Evolutionary conservation across 331 rosid genomes (phyloP), one percentile per base, ranked within the genome.

Genomic region (Pyrus hybrid): DNA sequence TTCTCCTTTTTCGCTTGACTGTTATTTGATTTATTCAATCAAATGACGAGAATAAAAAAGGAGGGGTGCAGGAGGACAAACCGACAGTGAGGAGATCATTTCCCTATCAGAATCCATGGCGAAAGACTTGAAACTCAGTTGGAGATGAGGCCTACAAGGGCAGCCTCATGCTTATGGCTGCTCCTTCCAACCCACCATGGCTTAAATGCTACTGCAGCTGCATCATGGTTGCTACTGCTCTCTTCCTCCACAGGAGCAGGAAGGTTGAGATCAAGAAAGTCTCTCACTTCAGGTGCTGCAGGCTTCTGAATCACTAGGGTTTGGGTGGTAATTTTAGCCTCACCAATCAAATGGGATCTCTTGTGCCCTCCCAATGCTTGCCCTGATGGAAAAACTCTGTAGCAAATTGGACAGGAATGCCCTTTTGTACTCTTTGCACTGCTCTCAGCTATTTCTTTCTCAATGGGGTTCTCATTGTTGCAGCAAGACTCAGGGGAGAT

Each of bases 331-430:
- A 69, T 87, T 73, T 65, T 86, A 67, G 76, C 77, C n/a, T 89
- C 89, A 72, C 35, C 74, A 33, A 77, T 69, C 83, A 85, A 54
- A 77, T 91, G 98, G 68, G 96, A 91, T 76, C 96, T 90, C 80
- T 93, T 94, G 75, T 94, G 99, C 29, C 97, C 99, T 47, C 99
- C 99, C 76, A 94, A 86, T 9, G 99, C 99, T 76, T 92, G 99
- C 17, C 97, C 99, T 41, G 97, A 88, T 26, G 83, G 51, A 28
- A 94, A 94, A 65, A 83, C 86, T 80, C 83, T 94, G 14, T 78
- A 26, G 84, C 99, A 92, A 85, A 92, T 88, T 77, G 95, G 87
- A 63, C 99, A 94, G 66, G 85, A 83, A 17, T 94, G 90, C 16
- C 77, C 87, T 77, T 80, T 54, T 2, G 22, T 88, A 56, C 25